Evolutionary conservation across 2,329 filamentous ascomycete species (phyloP), one percentile per base, ranked within the genome.

Genomic region (Penicillium sp.): DNA sequence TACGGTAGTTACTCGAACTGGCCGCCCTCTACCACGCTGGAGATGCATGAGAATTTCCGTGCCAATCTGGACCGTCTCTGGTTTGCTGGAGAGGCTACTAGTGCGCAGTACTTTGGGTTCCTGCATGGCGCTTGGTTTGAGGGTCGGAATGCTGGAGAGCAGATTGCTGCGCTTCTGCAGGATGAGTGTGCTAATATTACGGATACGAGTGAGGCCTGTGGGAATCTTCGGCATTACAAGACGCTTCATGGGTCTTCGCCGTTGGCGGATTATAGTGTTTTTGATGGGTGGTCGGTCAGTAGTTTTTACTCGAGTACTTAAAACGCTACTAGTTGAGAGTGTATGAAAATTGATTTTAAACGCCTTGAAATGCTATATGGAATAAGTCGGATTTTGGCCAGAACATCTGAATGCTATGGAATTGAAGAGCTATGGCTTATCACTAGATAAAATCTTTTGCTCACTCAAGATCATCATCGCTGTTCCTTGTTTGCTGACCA

Each of bases 1-100:
- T 84, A 81, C 53, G 87, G 87, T 3, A 86, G 82, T 23, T 90
- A 88, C 72, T 86, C 84, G 37, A 89, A 89, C 68, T 90, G 87
- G 88, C 87, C 87, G 0, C 74, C 81, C 0, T 83, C 83, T 0
- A 85, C 85, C 44, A 86, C 83, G 0, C 75, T 90, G 0, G 83
- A 88, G 65, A 84, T 80, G 75, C 87, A 90, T 62, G 83, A 89
- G 67, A 89, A 90, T 62, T 76, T 90, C 11, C 81, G 87, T 1
- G 85, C 86, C n/a, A 88, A 88, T 58, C 72, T 87, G 0, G 80
- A 80, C 9, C 72, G 84, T 0, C 69, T 90, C 3, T 88, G 81
- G 75, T 90, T 88, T 59, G 86, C 87, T 0, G 87, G 87, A 0
- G 87, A 89, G 67, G 83, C 82, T 2, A 87, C 81, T 0, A 86